phyloP scores from a whole-genome alignment of 2,329 filamentous ascomycete genomes.

The Pyrenophora teres region DNA sequence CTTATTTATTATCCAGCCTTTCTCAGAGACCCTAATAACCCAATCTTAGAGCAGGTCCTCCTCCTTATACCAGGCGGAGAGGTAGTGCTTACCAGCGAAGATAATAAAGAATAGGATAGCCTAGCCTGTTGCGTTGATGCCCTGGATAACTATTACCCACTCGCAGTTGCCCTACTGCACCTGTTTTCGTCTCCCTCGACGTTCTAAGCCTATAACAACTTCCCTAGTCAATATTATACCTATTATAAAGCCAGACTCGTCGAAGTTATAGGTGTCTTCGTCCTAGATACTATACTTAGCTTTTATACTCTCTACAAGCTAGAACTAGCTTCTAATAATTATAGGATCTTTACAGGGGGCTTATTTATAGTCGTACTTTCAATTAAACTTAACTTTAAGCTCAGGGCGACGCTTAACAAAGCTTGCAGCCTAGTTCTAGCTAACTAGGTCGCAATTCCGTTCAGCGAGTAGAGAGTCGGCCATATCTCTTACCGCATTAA shows the following conservation, averaged over 20 bases:
- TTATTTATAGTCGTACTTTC: slow-evolving; percentile 9
- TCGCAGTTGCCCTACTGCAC: not conserved
- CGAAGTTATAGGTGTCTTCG: slow-evolving; percentile 16
- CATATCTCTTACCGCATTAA: not conserved
- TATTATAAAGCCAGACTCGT: not conserved
- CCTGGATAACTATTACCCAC: not conserved
- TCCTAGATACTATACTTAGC: slow-evolving; percentile 11
- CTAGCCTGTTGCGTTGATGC: not conserved
- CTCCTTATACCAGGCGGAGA: slow-evolving; percentile 11
- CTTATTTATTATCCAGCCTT: not conserved
- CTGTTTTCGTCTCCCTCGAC: not conserved
- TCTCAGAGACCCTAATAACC: slow-evolving; percentile 3
- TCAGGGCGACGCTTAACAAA: not conserved
- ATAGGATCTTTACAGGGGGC: slow-evolving; percentile 8
- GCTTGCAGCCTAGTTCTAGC: not conserved
- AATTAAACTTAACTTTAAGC: slow-evolving; percentile 20
- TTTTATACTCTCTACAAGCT: slow-evolving; percentile 10
- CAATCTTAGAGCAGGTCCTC: not conserved
- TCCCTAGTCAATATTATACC: not conserved
- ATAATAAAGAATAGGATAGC: not conserved
- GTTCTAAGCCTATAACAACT: not conserved
- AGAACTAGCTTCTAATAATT: slow-evolving; percentile 11
- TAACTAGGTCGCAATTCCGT: not conserved
- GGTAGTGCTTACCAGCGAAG: not conserved
- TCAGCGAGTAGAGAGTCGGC: not conserved